A percentile compares a stretch with the other conserved stretches of the same genome.
phyloP scores from a whole-genome alignment of 257 asterid genomes.

The Nicotiana undulata region DNA sequence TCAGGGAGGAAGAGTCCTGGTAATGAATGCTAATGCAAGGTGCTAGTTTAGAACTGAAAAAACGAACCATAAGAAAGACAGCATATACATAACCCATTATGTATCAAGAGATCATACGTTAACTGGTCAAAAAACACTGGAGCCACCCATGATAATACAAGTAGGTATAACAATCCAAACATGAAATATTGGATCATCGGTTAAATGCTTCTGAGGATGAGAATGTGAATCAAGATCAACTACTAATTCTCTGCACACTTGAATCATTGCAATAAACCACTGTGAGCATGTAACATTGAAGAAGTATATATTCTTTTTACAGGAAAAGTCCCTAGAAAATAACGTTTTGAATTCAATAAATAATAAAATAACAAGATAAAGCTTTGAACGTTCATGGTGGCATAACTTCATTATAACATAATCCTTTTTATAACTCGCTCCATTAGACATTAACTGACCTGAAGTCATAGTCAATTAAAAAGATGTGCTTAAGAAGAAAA shows the following conservation, averaged over 20 bases:
- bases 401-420: background rate
- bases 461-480: background rate
- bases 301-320: background rate
- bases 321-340: background rate
- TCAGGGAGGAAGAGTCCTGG: background rate
- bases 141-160: background rate
- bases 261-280: background rate
- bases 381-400: background rate
- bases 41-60: background rate
- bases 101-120: background rate
- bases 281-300: background rate
- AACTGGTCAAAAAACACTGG: background rate
- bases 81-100: background rate
- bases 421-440: too few relatives aligned
- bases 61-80: background rate
- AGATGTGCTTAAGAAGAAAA: background rate
- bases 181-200: background rate
- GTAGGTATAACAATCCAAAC: background rate
- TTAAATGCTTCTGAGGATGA: background rate
- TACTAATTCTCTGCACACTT: background rate
- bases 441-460: background rate
- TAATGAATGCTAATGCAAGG: background rate
- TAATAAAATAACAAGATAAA: background rate
- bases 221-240: background rate
- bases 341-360: background rate